Percentiles rank a stretch among this genome's conserved stretches.
Conservation (phyloP, 1,139 yeast genomes). For the Pichia sp. region DNA sequence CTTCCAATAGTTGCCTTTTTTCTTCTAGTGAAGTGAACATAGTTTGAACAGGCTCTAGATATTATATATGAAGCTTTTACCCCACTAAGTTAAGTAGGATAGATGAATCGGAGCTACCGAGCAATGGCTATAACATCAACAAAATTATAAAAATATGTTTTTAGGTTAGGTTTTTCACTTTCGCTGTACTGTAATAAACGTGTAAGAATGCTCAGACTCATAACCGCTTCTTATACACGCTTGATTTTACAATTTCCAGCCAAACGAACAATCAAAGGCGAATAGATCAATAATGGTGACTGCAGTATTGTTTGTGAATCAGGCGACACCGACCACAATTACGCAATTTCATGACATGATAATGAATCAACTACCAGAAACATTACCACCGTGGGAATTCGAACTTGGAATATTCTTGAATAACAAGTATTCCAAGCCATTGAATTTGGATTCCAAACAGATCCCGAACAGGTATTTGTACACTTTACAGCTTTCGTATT, state of each 20-base stretch:
- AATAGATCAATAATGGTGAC: constrained; percentile 20
- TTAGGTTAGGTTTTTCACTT: background rate
- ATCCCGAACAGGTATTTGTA: constrained; percentile 49
- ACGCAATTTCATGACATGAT: constrained; percentile 63
- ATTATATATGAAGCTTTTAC: too few species aligned
- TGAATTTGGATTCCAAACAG: constrained; percentile 35
- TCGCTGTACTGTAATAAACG: background rate
- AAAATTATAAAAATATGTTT: background rate
- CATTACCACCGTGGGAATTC: constrained; percentile 60
- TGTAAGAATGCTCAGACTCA: too few species aligned
- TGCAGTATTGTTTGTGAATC: constrained; percentile 46
- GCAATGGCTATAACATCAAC: too few species aligned
- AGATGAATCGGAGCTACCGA: too few species aligned
- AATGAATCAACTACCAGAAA: constrained; percentile 56
- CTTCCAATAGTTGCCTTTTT: constrained; percentile 41
- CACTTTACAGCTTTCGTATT: constrained; percentile 53
- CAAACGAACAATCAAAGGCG: too few species aligned
- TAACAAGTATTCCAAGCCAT: constrained; percentile 49
- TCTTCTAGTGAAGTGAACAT: constrained; percentile 32
- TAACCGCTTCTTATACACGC: too few species aligned
- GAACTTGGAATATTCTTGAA: constrained; percentile 62
- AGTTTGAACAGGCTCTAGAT: background rate
- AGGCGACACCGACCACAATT: constrained; percentile 61
- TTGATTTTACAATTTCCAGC: too few species aligned
- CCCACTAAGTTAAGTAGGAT: too few species aligned